These are phyloP conservation scores for Flaveria brownii DNA, from an alignment of 129 eudicot species.

Conservation along the genomic window DNA sequence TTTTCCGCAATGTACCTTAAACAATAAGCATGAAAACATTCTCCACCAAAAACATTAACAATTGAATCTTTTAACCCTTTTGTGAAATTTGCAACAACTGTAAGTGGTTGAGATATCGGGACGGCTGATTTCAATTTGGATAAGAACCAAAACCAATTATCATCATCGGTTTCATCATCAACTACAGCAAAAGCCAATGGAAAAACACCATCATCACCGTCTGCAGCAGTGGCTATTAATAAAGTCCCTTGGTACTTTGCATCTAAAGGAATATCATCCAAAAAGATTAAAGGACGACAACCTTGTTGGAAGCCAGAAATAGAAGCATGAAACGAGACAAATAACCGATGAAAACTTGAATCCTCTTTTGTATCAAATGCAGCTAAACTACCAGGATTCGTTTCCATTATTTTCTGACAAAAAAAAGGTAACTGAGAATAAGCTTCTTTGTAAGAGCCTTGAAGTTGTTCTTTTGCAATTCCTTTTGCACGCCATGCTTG, in stretches of 20 bases:
- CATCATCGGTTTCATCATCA: slow-evolving; percentile 77
- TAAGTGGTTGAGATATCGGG: slow-evolving; percentile 53
- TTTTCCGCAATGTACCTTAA: slow-evolving; percentile 71
- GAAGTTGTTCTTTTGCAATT: slow-evolving; percentile 85
- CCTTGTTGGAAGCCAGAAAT: slow-evolving; percentile 74
- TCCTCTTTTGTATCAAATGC: slow-evolving; percentile 76
- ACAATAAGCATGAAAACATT: slow-evolving; percentile 79
- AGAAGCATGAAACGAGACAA: slow-evolving; percentile 83
- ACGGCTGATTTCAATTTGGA: slow-evolving; percentile 58
- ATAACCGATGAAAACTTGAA: slow-evolving; percentile 81
- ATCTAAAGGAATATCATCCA: slow-evolving; percentile 70
- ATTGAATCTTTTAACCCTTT: slow-evolving; percentile 66
- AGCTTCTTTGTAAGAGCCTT: slow-evolving; percentile 82
- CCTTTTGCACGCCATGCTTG: slow-evolving; percentile 99
- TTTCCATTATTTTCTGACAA: slow-evolving; percentile 79
- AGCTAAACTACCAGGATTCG: slow-evolving; percentile 86
- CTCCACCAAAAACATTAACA: slow-evolving; percentile 52
- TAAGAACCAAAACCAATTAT: slow-evolving; percentile 88
- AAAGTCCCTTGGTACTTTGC: slow-evolving; percentile 86
- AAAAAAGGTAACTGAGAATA: slow-evolving; percentile 68
- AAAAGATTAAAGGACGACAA: slow-evolving; percentile 82
- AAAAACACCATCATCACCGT: slow-evolving; percentile 81
- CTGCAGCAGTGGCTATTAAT: slow-evolving; percentile 69
- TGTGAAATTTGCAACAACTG: slow-evolving; percentile 71
- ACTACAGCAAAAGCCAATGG: slow-evolving; percentile 89